These are phyloP conservation scores for Talaromyces atroroseus DNA, from an alignment of 2,329 filamentous ascomycete genomes.

Conservation along the genomic window DNA sequence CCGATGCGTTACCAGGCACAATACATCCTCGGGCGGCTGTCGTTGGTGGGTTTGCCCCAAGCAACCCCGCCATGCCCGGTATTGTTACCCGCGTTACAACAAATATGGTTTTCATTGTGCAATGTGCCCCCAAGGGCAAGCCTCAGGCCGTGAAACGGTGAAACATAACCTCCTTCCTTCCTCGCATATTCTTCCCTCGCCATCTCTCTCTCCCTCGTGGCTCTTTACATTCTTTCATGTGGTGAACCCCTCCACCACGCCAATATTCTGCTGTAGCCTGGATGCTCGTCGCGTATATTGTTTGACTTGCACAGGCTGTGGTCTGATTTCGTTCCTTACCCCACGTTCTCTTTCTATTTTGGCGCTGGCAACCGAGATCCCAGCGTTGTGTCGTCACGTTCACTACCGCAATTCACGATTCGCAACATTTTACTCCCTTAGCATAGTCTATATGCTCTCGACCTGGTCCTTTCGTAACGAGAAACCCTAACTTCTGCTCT, in stretches of 20 bases:
- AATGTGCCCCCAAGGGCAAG: too few relatives aligned
- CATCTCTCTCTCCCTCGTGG: constrained; percentile 10
- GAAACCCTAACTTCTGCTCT: background rate
- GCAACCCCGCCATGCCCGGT: background rate
- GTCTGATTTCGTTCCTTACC: constrained; percentile 18
- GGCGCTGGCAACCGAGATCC: constrained; percentile 6
- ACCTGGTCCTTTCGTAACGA: background rate
- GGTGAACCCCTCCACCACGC: constrained; percentile 5
- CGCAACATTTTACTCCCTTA: background rate
- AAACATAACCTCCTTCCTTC: constrained; percentile 3
- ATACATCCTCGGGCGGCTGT: background rate
- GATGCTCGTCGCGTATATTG: constrained; percentile 28
- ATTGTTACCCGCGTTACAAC: background rate
- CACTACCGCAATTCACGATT: background rate
- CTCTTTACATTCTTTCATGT: constrained; percentile 15
- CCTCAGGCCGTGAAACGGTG: background rate
- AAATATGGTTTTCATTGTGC: too few relatives aligned
- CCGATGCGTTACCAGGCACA: constrained; percentile 23
- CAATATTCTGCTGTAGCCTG: constrained; percentile 20
- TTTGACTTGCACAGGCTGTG: constrained; percentile 23
- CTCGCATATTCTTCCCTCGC: constrained; percentile 16
- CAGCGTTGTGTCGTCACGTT: constrained; percentile 1
- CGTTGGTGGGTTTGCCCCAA: background rate
- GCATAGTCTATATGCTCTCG: background rate
- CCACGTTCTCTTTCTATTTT: constrained; percentile 15